Base-by-base conservation (phyloP, 192 early-diverging fungal genomes). In the Anaeromyces robustus region DNA sequence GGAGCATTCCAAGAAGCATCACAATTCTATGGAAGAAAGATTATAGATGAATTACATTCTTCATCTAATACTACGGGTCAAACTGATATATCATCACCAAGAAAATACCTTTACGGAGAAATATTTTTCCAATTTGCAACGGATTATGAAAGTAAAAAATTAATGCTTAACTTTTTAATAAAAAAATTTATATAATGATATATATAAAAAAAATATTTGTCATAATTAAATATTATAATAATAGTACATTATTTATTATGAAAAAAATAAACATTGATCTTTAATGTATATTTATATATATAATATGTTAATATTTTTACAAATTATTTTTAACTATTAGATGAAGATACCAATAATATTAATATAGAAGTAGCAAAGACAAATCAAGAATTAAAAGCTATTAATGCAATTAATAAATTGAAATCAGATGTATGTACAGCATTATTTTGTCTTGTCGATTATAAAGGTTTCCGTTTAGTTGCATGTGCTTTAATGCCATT, bases 391-490 rank as follows among this genome's bases (percentile, higher is more conserved):
- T 82, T 90, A 39, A 77, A 82, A 13, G 83, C 83, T 78, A 82
- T 89, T 32, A 84, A 89, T 77, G 84, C 84, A 3, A 32, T 86
- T 78, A 87, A 78, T 30, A 78, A 84, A 28, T 59, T 81, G 43
- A 79, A 81, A 12, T 43, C 80, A n/a, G 83, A 82, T n/a, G 80
- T 89, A 14, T 81, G 85, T 78, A 88, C 87, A 9, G 81, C 84
- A 16, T 78, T 90, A 29, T 88, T 89, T 87, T 83, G 83, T 30
- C 37, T 87, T 31, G 78, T 90, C 30, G 89, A 90, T 80, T 90
- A 90, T 85, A 90, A 89, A 79, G 89, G 89, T 14, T 90, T 90
- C 82, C 43, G 89, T 26, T 79, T 90, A 30, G 86, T 90, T 77
- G 86, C 86, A 11, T 87, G 86, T 79, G 87, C 88, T 7, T 85